Conservation (phyloP, 257 asterid genomes). For the Paraleonurus japonicus region DNA sequence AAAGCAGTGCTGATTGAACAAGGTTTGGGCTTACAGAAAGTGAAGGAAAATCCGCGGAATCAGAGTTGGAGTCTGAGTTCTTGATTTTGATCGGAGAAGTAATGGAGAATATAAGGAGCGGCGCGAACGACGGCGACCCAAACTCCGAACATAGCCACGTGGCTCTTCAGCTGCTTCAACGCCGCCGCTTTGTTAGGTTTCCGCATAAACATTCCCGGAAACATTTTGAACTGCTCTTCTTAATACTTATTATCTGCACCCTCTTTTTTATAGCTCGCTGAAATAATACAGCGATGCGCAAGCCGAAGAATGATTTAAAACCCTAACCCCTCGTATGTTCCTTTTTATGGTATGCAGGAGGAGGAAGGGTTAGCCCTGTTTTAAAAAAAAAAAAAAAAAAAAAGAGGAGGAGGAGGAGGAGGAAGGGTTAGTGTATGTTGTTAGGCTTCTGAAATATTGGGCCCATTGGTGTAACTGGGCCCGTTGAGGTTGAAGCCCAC, state of each 20-base stretch:
- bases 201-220: slow-evolving; percentile 79
- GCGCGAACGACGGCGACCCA: slow-evolving; percentile 79
- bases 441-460: too few species aligned
- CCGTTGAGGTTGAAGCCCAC: too few species aligned
- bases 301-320: slow-evolving; percentile 12
- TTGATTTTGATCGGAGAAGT: slow-evolving; percentile 61
- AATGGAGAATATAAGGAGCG: slow-evolving; percentile 75
- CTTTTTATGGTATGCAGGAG: too few species aligned
- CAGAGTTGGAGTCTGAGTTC: slow-evolving; percentile 61
- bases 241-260: too few species aligned
- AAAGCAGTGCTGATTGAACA: too few species aligned
- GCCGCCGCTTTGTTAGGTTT: slow-evolving; percentile 90
- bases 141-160: slow-evolving; percentile 67
- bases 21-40: too few species aligned
- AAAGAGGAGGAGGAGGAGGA: too few species aligned
- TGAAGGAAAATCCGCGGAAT: not conserved
- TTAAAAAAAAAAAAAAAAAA: too few species aligned
- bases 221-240: slow-evolving; percentile 48
- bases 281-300: not conserved
- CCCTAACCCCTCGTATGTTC: slow-evolving; percentile 32
- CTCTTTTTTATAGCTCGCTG: not conserved
- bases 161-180: slow-evolving; percentile 81
- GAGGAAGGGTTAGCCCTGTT: too few species aligned
- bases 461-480: too few species aligned
- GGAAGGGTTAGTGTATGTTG: too few species aligned